A percentile compares a stretch with the other conserved stretches of the same genome.
phyloP scores from a whole-genome alignment of 768 basidiomycete genomes.

The Boletus pseudo-olivaceus region DNA sequence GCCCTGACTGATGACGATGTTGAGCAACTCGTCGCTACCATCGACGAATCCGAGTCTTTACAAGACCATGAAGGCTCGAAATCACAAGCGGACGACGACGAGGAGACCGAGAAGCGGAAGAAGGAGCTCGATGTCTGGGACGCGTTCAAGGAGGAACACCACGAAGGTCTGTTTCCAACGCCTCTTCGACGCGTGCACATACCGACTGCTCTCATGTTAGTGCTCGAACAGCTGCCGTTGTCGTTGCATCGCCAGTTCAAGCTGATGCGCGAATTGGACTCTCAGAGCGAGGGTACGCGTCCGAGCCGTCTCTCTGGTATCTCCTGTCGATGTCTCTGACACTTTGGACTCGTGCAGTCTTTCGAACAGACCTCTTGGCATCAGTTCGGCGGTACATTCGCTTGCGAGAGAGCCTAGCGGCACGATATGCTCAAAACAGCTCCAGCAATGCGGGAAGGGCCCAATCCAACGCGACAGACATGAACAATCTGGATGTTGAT shows the following conservation, averaged over 20 bases:
- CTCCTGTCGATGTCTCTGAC: background rate
- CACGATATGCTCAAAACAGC: background rate
- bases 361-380: constrained; percentile 40
- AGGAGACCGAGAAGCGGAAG: constrained; percentile 30
- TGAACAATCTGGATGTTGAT: background rate
- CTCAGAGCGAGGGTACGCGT: constrained; percentile 53
- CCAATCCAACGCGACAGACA: background rate
- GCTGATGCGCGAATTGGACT: constrained; percentile 70
- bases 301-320: background rate
- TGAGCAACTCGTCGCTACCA: constrained; percentile 15
- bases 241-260: constrained; percentile 68
- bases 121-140: constrained; percentile 72
- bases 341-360: constrained; percentile 28
- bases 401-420: constrained; percentile 30
- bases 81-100: constrained; percentile 3
- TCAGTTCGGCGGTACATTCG: constrained; percentile 47
- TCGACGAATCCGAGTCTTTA: constrained; percentile 12
- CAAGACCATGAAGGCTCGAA: constrained; percentile 1
- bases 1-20: constrained; percentile 30
- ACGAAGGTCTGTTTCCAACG: constrained; percentile 52
- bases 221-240: constrained; percentile 74
- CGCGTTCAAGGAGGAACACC: constrained; percentile 72
- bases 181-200: background rate
- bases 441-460: background rate
- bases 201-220: constrained; percentile 33